Conservation (phyloP, 1,284 basidiomycete species). For the Spongiforma sp. region DNA sequence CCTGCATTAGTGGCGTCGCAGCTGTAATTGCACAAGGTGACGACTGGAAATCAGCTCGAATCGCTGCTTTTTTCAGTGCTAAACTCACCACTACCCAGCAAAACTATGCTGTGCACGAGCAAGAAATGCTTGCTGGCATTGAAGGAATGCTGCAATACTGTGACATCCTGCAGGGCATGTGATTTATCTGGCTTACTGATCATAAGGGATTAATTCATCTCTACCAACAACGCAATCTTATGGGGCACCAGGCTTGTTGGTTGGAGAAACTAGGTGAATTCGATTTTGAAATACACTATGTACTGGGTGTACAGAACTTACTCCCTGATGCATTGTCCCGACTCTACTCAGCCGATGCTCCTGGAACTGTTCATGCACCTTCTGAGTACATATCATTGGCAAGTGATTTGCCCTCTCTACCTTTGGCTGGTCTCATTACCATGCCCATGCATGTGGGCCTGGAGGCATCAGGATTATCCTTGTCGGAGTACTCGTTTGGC, state of each 20-base stretch:
- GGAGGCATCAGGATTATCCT: too few relatives aligned
- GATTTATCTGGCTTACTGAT: slow-evolving; percentile 43
- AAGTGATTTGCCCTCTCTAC: background rate
- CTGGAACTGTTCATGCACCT: slow-evolving; percentile 10
- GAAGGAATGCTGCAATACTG: too few relatives aligned
- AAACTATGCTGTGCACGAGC: too few relatives aligned
- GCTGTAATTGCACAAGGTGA: background rate
- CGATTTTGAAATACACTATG: slow-evolving; percentile 8
- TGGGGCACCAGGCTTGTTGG: slow-evolving; percentile 42
- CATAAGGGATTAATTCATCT: slow-evolving; percentile 43
- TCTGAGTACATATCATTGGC: slow-evolving; percentile 18
- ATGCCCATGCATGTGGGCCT: too few relatives aligned
- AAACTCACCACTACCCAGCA: too few relatives aligned
- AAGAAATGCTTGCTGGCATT: too few relatives aligned
- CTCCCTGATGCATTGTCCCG: slow-evolving; percentile 28
- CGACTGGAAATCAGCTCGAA: slow-evolving; percentile 2
- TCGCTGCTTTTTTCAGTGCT: too few relatives aligned
- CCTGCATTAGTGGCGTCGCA: background rate
- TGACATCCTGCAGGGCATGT: slow-evolving; percentile 29
- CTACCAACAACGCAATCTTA: slow-evolving; percentile 38
- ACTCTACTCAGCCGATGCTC: slow-evolving; percentile 26
- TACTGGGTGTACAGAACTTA: slow-evolving; percentile 16
- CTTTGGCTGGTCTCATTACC: too few relatives aligned
- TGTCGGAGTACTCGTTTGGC: too few relatives aligned
- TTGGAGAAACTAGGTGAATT: slow-evolving; percentile 31